phyloP scores from a whole-genome alignment of 495 filamentous ascomycete species.

The Rhypophila decipiens region DNA sequence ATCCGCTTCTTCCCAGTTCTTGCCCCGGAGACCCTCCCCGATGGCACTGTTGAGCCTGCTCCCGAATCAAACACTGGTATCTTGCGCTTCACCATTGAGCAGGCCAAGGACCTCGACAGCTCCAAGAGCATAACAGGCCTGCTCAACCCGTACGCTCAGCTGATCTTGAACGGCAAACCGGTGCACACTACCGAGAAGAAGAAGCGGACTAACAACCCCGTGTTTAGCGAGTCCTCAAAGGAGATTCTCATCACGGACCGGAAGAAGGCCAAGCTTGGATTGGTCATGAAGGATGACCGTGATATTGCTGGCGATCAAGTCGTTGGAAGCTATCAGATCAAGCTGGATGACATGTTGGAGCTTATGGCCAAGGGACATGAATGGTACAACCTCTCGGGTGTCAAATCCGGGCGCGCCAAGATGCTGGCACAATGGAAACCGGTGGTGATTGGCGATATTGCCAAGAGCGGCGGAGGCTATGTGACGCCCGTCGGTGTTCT shows the following conservation, averaged over 20 bases:
- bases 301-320: constrained; percentile 78
- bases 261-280: constrained; percentile 78
- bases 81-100: constrained; percentile 82
- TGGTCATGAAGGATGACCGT: constrained; percentile 91
- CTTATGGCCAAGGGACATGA: constrained; percentile 88
- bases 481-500: constrained; percentile 89
- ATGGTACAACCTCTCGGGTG: constrained; percentile 86
- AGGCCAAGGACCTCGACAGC: constrained; percentile 91
- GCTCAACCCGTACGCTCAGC: constrained; percentile 81
- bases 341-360: constrained; percentile 85
- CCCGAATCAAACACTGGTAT: constrained; percentile 93
- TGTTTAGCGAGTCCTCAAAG: constrained; percentile 85
- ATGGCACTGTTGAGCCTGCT: constrained; percentile 69
- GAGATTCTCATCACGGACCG: constrained; percentile 91
- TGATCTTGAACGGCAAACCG: constrained; percentile 85
- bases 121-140: constrained; percentile 82
- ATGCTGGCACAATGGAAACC: constrained; percentile 92
- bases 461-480: constrained; percentile 79
- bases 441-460: constrained; percentile 68
- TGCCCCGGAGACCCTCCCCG: constrained; percentile 60
- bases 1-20: constrained; percentile 94
- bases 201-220: constrained; percentile 93
- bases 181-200: constrained; percentile 79
- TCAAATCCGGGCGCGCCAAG: constrained; percentile 79
- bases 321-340: constrained; percentile 88